Conservation (phyloP, 345 rosid species). For the Cardamine chenopodiifolia region DNA sequence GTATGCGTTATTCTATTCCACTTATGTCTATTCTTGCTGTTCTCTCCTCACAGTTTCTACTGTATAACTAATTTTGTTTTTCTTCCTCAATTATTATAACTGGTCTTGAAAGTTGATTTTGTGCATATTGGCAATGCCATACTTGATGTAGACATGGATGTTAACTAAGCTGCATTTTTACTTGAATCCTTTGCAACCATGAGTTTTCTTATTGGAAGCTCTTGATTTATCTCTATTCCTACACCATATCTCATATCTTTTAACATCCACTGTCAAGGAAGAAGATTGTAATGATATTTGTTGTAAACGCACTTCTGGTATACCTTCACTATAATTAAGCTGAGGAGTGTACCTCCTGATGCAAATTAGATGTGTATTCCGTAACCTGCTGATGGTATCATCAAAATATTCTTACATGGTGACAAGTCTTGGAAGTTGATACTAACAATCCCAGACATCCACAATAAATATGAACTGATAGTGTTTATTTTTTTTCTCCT, state of each 20-base stretch:
- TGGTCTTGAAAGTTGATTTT: not conserved
- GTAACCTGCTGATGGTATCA: not conserved
- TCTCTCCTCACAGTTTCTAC: not conserved
- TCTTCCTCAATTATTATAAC: not conserved
- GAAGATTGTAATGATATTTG: not conserved
- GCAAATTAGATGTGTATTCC: constrained; percentile 21
- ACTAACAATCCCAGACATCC: not conserved
- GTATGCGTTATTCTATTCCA: constrained; percentile 43
- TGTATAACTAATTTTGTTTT: not conserved
- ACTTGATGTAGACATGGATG: not conserved
- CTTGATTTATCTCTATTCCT: constrained; percentile 11
- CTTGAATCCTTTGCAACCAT: not conserved
- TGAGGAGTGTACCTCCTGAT: not conserved
- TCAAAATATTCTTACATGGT: not conserved
- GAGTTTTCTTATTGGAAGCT: not conserved
- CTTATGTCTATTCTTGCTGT: not conserved
- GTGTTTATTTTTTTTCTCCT: not conserved
- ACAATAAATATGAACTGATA: not conserved
- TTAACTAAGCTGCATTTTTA: no score
- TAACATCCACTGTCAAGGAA: not conserved
- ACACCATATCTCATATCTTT: not conserved
- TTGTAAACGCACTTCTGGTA: not conserved
- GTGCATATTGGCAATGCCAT: not conserved
- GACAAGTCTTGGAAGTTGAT: constrained; percentile 7
- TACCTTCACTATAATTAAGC: constrained; percentile 9